Conservation (phyloP, 208 protist genomes). For the Acanthamoeba sp. region DNA sequence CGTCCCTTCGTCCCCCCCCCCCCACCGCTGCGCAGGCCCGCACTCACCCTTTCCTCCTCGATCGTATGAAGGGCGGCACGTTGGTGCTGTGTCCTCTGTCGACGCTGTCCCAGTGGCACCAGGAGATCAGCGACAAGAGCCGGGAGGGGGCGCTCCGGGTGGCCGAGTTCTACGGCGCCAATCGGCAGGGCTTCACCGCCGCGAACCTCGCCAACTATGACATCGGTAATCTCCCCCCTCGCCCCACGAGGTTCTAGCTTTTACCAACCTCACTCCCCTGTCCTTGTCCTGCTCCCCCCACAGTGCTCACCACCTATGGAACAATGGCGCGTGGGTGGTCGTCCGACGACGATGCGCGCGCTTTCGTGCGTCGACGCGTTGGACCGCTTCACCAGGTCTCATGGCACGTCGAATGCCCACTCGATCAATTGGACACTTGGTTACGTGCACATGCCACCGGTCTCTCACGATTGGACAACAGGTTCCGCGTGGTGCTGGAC, state of each 20-base stretch:
- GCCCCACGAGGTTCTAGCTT: too few species aligned
- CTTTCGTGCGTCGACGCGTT: neutral
- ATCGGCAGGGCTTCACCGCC: neutral
- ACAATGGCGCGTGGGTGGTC: neutral
- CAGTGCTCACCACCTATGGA: constrained; percentile 47
- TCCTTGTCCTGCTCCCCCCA: neutral
- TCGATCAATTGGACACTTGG: too few species aligned
- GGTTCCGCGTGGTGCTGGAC: constrained; percentile 59
- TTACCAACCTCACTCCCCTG: neutral
- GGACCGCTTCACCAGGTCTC: constrained; percentile 60
- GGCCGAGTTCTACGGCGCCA: neutral
- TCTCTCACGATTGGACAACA: constrained; percentile 82
- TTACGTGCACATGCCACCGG: too few species aligned
- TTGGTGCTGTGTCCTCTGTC: constrained; percentile 75
- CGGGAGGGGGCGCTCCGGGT: neutral
- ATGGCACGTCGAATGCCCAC: neutral
- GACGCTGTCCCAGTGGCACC: constrained; percentile 76
- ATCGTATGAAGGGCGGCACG: constrained; percentile 42
- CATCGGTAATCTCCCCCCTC: neutral
- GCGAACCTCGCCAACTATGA: neutral
- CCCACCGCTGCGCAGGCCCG: too few species aligned
- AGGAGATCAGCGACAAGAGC: neutral
- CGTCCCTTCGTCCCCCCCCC: neutral
- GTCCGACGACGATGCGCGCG: neutral
- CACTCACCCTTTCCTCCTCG: too few species aligned